Evolutionary conservation across 306 rosid genomes (phyloP), one percentile per base, ranked within the genome.

Genomic region (Quercus bicolor): DNA sequence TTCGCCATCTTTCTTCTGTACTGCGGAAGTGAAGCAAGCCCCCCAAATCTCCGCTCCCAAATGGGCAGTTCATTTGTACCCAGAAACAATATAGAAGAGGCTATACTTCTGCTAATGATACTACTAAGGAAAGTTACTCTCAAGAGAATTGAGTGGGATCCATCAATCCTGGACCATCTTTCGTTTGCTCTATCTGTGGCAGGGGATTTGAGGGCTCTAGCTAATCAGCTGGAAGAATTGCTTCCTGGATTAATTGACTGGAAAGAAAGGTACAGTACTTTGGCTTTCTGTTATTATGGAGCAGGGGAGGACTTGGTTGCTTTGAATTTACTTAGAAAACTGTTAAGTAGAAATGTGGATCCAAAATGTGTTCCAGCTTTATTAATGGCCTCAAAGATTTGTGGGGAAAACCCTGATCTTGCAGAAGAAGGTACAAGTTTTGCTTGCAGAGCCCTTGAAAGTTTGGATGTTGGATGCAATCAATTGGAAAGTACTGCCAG

Each of bases 141-240:
- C 5, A 87, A 81, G 60, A 89, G 82, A 90, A 91, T 93, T 84
- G 83, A 89, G 75, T 90, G 94, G 99, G 99, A 96, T 88, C 97
- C 96, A 29, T 96, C 98, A 79, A 91, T 93, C 84, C 75, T 96
- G 85, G 97, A 96, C 78, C 98, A 93, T 80, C 99, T 96, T 74
- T 86, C 97, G 26, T 96, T 88, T 89, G 96, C 98, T 72, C 75
- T 93, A 31, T 87, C 97, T 48, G 83, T 96, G 80, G 86, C 99
- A 52, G 99, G 97, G 68, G 89, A 90, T 82, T 78, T 91, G 85
- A 81, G 84, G 77, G 78, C 90, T 84, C 85, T 93, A 81, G 99
- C 98, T 74, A 78, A 59, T 68, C 97, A 87, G 76, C 84, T 86
- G 75, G 93, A 96, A 87, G 96, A 89, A 85, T 80, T 91, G 77